A percentile compares a stretch with the other conserved stretches of the same genome.
Evolutionary conservation across 73 alveolate genomes (phyloP).

Genomic region (Urostyla sp.): DNA sequence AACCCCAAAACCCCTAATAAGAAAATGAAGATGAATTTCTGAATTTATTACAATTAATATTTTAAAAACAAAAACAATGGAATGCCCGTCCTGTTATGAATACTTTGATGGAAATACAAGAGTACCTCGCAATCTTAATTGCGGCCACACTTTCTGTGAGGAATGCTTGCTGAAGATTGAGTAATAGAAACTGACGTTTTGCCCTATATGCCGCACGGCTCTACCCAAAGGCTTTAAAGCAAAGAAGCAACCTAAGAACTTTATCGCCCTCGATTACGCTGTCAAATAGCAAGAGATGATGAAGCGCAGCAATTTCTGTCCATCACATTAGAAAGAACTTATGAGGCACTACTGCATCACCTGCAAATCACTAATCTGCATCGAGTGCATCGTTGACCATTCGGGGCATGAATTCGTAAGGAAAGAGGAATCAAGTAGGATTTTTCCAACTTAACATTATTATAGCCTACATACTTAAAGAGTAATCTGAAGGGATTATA

Average conservation of each 20-base stretch:
- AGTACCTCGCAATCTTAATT: constrained; percentile 78
- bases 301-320: constrained; percentile 70
- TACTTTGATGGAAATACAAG: constrained; percentile 64
- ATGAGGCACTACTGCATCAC: constrained; percentile 82
- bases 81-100: constrained; percentile 85
- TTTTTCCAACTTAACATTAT: neutral
- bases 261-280: constrained; percentile 83
- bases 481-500: constrained; percentile 54
- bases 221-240: constrained; percentile 71
- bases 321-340: constrained; percentile 72
- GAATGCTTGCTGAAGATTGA: constrained; percentile 75
- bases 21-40: too few species aligned
- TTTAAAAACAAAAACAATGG: constrained; percentile 63
- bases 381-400: constrained; percentile 86
- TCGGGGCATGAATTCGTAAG: constrained; percentile 87
- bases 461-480: constrained; percentile 59
- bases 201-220: constrained; percentile 88
- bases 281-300: constrained; percentile 73
- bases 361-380: constrained; percentile 76
- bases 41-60: too few species aligned
- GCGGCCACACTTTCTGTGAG: constrained; percentile 93
- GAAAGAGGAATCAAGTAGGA: constrained; percentile 79
- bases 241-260: constrained; percentile 75
- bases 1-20: too few species aligned
- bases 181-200: constrained; percentile 61